Evolutionary conservation across 257 asterid genomes (phyloP).

Genomic region (Ilex asprella): DNA sequence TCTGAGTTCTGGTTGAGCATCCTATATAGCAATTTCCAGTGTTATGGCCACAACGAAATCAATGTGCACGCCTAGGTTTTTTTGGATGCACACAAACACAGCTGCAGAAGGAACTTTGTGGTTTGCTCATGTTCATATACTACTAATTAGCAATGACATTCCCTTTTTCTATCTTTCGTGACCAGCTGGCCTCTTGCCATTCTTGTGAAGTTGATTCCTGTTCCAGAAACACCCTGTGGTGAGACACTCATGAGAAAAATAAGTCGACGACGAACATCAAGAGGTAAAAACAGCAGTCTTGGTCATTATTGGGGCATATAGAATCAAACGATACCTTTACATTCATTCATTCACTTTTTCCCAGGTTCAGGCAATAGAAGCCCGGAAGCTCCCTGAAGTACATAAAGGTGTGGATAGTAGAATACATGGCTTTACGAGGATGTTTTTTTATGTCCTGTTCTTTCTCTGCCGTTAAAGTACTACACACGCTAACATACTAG

Average conservation of each 20-base stretch:
- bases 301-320: not conserved
- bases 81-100: not conserved
- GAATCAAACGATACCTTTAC: too few species aligned
- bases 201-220: slow-evolving; percentile 37
- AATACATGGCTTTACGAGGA: too few species aligned
- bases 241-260: slow-evolving; percentile 11
- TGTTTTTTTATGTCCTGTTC: too few species aligned
- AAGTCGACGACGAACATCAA: slow-evolving; percentile 6
- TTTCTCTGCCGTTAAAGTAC: too few species aligned
- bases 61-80: not conserved
- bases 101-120: not conserved
- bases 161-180: not conserved
- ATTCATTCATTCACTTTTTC: too few species aligned
- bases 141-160: too few species aligned
- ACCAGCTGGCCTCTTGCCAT: slow-evolving; percentile 48
- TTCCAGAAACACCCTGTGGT: slow-evolving; percentile 26
- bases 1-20: not conserved
- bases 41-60: not conserved
- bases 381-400: too few species aligned
- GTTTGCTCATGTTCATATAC: not conserved
- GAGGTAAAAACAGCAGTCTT: not conserved
- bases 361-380: too few species aligned
- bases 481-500: too few species aligned
- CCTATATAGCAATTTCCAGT: not conserved
- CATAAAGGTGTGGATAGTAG: too few species aligned